A percentile compares a stretch with the other conserved stretches of the same genome.
phyloP scores from a whole-genome alignment of 495 filamentous ascomycete species.

The Saxophila tyrrhenica region DNA sequence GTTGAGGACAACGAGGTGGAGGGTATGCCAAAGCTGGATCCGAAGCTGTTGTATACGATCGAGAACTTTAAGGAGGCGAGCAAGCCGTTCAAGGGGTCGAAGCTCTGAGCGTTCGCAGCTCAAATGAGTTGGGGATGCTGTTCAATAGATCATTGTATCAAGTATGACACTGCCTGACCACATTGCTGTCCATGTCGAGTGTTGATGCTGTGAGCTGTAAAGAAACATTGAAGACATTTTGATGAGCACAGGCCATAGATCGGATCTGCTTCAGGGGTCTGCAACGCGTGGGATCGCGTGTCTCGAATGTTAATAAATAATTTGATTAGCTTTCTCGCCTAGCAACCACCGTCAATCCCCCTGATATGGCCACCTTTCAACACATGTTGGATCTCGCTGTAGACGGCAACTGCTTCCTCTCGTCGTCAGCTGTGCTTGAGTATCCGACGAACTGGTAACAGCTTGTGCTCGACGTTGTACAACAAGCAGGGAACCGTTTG shows the following conservation, averaged over 20 bases:
- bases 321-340: background rate
- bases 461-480: background rate
- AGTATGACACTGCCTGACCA: no score
- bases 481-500: background rate
- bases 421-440: background rate
- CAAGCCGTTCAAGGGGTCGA: background rate
- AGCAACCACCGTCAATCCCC: background rate
- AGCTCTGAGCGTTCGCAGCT: background rate
- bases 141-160: no score
- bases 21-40: background rate
- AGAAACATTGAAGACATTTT: no score
- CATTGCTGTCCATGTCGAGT: no score
- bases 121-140: no score
- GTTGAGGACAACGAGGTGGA: slow-evolving; percentile 26
- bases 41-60: background rate
- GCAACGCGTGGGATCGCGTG: no score
- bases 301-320: background rate
- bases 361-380: background rate
- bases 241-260: no score
- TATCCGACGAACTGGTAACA: background rate
- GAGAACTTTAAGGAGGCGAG: slow-evolving; percentile 12
- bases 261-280: no score
- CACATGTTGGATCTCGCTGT: background rate
- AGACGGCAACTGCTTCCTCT: background rate
- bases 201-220: no score